Evolutionary conservation across 805 yeast genomes (phyloP).

Genomic region (Kodamaea jinghongensis): DNA sequence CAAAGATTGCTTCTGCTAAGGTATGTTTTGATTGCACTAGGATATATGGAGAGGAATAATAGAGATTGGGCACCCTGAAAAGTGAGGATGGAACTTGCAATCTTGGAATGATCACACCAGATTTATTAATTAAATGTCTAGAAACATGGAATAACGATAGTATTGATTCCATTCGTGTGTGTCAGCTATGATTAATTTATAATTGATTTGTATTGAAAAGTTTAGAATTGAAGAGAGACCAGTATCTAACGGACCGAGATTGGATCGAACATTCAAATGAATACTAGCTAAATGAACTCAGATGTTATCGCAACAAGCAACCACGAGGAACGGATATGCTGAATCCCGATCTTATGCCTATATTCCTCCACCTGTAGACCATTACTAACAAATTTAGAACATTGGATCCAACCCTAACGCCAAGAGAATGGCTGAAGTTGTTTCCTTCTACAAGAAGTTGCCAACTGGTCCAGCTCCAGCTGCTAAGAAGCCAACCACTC

Average conservation of each 20-base stretch:
- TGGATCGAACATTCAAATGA: conserved; percentile 13
- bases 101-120: too few relatives aligned
- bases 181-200: too few relatives aligned
- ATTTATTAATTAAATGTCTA: too few relatives aligned
- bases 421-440: conserved; percentile 93
- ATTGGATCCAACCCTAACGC: conserved; percentile 95
- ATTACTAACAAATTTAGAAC: conserved; percentile 52
- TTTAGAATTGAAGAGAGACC: too few relatives aligned
- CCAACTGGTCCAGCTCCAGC: conserved; percentile 92
- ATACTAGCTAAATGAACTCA: background rate
- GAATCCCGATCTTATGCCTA: too few relatives aligned
- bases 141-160: too few relatives aligned
- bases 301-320: too few relatives aligned
- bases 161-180: too few relatives aligned
- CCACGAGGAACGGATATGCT: too few relatives aligned
- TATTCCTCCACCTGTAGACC: too few relatives aligned
- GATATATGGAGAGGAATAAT: background rate
- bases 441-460: conserved; percentile 89
- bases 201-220: too few relatives aligned
- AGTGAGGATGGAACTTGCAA: conserved; percentile 22
- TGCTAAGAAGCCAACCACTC: conserved; percentile 60
- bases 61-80: background rate
- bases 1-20: conserved; percentile 95
- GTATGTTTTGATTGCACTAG: conserved; percentile 29
- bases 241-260: too few relatives aligned